A percentile compares a stretch with the other conserved stretches of the same genome.
These are phyloP conservation scores for Trametes gibbosa DNA, from an alignment of 768 basidiomycete species.

Conservation along the genomic window DNA sequence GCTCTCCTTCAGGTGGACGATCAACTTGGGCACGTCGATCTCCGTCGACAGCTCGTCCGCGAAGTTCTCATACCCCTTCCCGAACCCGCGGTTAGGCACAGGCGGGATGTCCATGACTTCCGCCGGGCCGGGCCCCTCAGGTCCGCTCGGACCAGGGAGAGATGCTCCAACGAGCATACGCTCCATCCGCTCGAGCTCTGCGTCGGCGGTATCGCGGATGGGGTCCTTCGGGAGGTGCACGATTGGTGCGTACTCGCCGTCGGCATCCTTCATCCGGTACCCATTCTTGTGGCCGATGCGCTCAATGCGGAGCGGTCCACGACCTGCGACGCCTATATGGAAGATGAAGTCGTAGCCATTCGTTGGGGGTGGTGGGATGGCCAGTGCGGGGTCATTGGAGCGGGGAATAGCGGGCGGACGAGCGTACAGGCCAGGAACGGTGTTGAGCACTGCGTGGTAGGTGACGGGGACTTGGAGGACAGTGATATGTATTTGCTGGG, in stretches of 20 bases:
- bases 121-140: slow-evolving; percentile 8
- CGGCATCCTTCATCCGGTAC: slow-evolving; percentile 67
- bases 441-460: slow-evolving; percentile 54
- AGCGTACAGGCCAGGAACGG: slow-evolving; percentile 58
- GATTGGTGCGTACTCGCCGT: slow-evolving; percentile 51
- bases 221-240: slow-evolving; percentile 37
- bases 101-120: slow-evolving; percentile 19
- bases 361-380: slow-evolving; percentile 40
- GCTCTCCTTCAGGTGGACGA: slow-evolving; percentile 50
- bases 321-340: slow-evolving; percentile 66
- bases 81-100: slow-evolving; percentile 29
- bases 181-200: slow-evolving; percentile 35
- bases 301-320: slow-evolving; percentile 64
- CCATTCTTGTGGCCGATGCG: slow-evolving; percentile 61
- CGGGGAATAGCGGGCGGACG: slow-evolving; percentile 50
- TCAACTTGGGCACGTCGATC: slow-evolving; percentile 55
- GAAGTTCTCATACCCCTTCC: slow-evolving; percentile 49
- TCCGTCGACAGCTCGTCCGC: slow-evolving; percentile 58
- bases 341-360: slow-evolving; percentile 68
- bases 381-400: slow-evolving; percentile 36
- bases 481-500: slow-evolving; percentile 54
- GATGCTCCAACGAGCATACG: slow-evolving; percentile 36
- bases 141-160: slow-evolving; percentile 1
- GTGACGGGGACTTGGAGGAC: slow-evolving; percentile 54
- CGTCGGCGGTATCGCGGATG: slow-evolving; percentile 37